These are phyloP conservation scores for Artemisia tridentata DNA, from an alignment of 129 eudicot species.

Conservation along the genomic window DNA sequence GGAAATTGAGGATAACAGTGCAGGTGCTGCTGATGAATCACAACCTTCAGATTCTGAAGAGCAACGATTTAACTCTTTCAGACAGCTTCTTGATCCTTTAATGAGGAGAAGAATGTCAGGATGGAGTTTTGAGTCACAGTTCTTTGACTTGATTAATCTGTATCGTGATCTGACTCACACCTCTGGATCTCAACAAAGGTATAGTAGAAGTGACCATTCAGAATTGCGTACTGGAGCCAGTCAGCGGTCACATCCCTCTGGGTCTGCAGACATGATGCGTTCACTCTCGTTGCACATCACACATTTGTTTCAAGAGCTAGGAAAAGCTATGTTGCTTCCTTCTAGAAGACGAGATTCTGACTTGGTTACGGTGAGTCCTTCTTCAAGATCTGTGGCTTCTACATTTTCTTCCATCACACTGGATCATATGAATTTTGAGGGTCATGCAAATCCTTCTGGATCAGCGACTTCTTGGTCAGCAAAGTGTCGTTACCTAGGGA, in stretches of 20 bases:
- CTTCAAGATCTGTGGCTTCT: slow-evolving; percentile 83
- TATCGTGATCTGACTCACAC: slow-evolving; percentile 83
- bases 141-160: slow-evolving; percentile 75
- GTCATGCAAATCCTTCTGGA: slow-evolving; percentile 64
- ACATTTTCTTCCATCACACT: slow-evolving; percentile 70
- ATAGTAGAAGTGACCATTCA: too few species aligned
- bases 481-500: slow-evolving; percentile 89
- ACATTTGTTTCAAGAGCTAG: slow-evolving; percentile 92
- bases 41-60: slow-evolving; percentile 63
- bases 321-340: slow-evolving; percentile 86
- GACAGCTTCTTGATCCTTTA: slow-evolving; percentile 89
- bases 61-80: slow-evolving; percentile 69
- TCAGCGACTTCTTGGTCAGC: slow-evolving; percentile 74
- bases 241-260: slow-evolving; percentile 40
- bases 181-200: slow-evolving; percentile 53
- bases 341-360: slow-evolving; percentile 89
- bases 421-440: slow-evolving; percentile 80
- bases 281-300: slow-evolving; percentile 82
- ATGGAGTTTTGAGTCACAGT: slow-evolving; percentile 91
- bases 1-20: slow-evolving; percentile 45
- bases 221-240: slow-evolving; percentile 40
- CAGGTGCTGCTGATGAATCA: slow-evolving; percentile 42
- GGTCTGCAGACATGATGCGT: slow-evolving; percentile 67
- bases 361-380: slow-evolving; percentile 60
- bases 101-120: slow-evolving; percentile 86